These are phyloP conservation scores for Paecilomyces dactylethromorphus DNA, from an alignment of 2,329 filamentous ascomycete species.

Conservation along the genomic window DNA sequence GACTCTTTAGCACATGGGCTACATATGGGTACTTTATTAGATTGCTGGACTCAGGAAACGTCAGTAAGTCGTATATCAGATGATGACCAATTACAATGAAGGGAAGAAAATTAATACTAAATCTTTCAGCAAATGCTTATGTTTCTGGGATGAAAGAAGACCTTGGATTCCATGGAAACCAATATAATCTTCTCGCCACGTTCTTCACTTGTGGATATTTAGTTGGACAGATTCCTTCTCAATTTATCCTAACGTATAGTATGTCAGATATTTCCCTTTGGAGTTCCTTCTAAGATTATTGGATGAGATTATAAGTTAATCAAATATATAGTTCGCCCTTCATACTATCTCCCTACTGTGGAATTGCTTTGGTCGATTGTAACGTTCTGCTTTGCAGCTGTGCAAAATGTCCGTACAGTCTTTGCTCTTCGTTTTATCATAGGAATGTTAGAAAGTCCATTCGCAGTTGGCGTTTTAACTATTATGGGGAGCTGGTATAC, in stretches of 20 bases:
- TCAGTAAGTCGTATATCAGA: slow-evolving; percentile 3
- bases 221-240: neutral
- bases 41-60: slow-evolving; percentile 7
- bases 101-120: neutral
- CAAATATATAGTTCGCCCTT: slow-evolving; percentile 9
- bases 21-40: no score
- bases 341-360: slow-evolving; percentile 11
- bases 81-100: neutral
- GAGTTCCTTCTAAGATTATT: no score
- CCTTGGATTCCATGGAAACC: neutral
- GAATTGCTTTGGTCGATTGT: slow-evolving; percentile 16
- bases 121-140: neutral
- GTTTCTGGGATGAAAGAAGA: neutral
- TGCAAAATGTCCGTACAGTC: slow-evolving; percentile 14
- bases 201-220: neutral
- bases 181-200: neutral
- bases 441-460: slow-evolving; percentile 13
- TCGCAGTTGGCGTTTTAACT: slow-evolving; percentile 14
- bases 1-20: no score
- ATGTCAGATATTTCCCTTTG: neutral
- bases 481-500: slow-evolving; percentile 13
- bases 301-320: no score
- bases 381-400: slow-evolving; percentile 15
- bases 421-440: slow-evolving; percentile 15
- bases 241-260: neutral